Conservation (phyloP, 495 filamentous ascomycete genomes). For the Daldinia concentrica region DNA sequence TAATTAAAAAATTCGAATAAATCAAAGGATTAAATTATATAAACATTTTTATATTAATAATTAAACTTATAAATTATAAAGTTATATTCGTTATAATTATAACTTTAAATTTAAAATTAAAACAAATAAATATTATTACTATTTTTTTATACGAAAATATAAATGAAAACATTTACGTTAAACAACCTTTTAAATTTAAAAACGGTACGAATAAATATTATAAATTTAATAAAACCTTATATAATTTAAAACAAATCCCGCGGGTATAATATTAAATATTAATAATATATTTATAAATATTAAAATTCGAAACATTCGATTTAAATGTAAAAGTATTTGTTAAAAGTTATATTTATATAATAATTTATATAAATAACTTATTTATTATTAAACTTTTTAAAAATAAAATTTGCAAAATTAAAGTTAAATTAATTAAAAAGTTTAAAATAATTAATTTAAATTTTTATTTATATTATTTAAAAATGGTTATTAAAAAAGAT, state of each 20-base stretch:
- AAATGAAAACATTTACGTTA: neutral
- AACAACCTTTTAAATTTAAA: neutral
- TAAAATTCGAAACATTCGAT: neutral
- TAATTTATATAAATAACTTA: neutral
- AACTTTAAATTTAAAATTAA: neutral
- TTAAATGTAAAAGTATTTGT: neutral
- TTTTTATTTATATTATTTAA: neutral
- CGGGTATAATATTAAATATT: neutral
- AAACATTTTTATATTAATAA: neutral
- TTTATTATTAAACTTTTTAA: neutral
- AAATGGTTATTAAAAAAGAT: neutral
- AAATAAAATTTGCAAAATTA: too few species aligned
- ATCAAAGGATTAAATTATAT: neutral
- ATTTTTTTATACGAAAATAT: neutral
- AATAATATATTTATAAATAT: neutral
- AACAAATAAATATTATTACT: neutral
- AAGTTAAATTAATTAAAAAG: neutral
- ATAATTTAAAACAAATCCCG: neutral
- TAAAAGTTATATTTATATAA: neutral
- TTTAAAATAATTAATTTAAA: slow-evolving; percentile 1
- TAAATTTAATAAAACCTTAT: neutral
- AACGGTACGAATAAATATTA: neutral
- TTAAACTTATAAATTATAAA: slow-evolving; percentile 4
- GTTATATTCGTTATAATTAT: neutral
- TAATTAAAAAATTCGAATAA: neutral